Conservation (phyloP, 2,329 filamentous ascomycete species). For the Didymella glomerata region DNA sequence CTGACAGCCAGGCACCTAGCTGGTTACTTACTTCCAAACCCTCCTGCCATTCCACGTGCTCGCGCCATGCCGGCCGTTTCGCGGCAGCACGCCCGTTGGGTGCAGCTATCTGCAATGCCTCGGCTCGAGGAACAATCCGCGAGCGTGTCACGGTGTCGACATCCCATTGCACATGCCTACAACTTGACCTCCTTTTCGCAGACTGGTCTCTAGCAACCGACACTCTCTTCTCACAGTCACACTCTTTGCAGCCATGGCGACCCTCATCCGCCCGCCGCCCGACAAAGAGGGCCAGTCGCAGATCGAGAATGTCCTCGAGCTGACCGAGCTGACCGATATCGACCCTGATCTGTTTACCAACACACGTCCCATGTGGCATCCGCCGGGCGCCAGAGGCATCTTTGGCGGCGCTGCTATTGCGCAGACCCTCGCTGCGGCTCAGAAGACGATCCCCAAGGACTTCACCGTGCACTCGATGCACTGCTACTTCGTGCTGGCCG, state of each 20-base stretch:
- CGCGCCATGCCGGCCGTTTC: conserved; percentile 4
- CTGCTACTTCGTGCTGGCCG: conserved; percentile 97
- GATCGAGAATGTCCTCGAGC: conserved; percentile 89
- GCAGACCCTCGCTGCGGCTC: conserved; percentile 86
- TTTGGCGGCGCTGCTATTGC: conserved; percentile 94
- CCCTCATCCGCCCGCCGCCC: conserved; percentile 78
- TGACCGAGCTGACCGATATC: conserved; percentile 79
- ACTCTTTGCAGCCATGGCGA: conserved; percentile 52
- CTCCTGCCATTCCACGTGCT: not conserved
- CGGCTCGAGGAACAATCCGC: conserved; percentile 28
- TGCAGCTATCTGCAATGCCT: conserved; percentile 25
- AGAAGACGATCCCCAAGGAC: conserved; percentile 80
- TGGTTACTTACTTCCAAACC: not conserved
- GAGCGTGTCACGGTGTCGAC: conserved; percentile 3
- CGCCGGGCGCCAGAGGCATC: conserved; percentile 88
- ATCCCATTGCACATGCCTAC: conserved; percentile 11
- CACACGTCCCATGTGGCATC: conserved; percentile 89
- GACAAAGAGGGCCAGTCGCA: conserved; percentile 75
- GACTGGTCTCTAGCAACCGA: not conserved
- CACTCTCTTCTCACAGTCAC: not conserved
- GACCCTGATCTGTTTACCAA: conserved; percentile 94
- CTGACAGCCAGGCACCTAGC: not conserved
- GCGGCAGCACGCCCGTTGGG: not conserved
- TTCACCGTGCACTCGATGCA: conserved; percentile 96
- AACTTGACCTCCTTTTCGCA: conserved; percentile 9